Conservation (phyloP, 108 stramenopile genomes). For the Nitzschia palea region DNA sequence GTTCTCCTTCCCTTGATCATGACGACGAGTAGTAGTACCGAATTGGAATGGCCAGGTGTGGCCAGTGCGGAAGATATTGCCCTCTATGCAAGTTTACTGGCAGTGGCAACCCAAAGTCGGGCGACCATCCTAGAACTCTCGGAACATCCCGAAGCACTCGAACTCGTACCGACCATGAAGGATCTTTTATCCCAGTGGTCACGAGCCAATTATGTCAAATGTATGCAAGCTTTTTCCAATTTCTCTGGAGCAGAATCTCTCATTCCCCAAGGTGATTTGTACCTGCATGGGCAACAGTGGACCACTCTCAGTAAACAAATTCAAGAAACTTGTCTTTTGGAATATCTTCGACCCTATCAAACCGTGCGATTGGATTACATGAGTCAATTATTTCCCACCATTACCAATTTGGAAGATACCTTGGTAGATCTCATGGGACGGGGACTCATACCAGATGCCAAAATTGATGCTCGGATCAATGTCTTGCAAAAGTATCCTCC, state of each 20-base stretch:
- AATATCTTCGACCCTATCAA: conserved; percentile 71
- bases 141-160: conserved; percentile 56
- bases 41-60: conserved; percentile 30
- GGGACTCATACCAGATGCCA: conserved; percentile 13
- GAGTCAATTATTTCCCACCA: conserved; percentile 35
- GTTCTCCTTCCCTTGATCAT: conserved; percentile 10
- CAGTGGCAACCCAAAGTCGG: conserved; percentile 47
- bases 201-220: conserved; percentile 36
- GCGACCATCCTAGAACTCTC: conserved; percentile 45
- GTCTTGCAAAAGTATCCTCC: conserved; percentile 1
- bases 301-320: conserved; percentile 41
- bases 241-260: not conserved
- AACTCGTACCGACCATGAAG: conserved; percentile 40
- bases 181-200: conserved; percentile 36
- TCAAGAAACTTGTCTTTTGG: conserved; percentile 62
- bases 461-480: conserved; percentile 14
- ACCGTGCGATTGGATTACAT: conserved; percentile 58
- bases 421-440: conserved; percentile 40
- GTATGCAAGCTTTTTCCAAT: conserved; percentile 35
- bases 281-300: conserved; percentile 47
- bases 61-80: conserved; percentile 70
- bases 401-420: conserved; percentile 21
- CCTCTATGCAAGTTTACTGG: conserved; percentile 64
- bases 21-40: conserved; percentile 1
- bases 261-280: conserved; percentile 34